Percentiles rank a stretch among this genome's conserved stretches.
Evolutionary conservation across 2,329 filamentous ascomycete genomes (phyloP).

Genomic region (Arthrobotrys iridis): DNA sequence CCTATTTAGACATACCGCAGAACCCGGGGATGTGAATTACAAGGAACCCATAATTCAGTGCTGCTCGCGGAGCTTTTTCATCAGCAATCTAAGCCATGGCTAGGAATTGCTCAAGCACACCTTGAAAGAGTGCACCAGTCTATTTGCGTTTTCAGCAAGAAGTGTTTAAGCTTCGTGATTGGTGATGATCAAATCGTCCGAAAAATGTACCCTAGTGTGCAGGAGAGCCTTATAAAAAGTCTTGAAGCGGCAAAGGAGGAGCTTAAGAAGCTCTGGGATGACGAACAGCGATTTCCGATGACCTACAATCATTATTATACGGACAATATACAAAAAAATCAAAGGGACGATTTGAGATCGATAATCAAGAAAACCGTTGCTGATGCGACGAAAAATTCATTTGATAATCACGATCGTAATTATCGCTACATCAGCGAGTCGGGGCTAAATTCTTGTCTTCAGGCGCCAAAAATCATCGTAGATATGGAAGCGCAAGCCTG

Average conservation of each 20-base stretch:
- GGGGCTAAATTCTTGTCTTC: neutral
- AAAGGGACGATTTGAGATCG: conserved; percentile 30
- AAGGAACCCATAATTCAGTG: conserved; percentile 62
- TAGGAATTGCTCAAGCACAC: conserved; percentile 58
- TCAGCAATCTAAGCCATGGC: conserved; percentile 61
- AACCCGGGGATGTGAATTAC: conserved; percentile 60
- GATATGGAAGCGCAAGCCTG: conserved; percentile 59
- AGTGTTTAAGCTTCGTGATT: conserved; percentile 50
- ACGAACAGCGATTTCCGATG: conserved; percentile 59
- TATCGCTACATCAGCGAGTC: neutral
- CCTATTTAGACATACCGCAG: conserved; percentile 54
- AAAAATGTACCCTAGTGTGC: conserved; percentile 28
- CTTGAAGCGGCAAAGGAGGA: conserved; percentile 55
- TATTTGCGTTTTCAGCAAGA: conserved; percentile 51
- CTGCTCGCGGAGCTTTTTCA: conserved; percentile 62
- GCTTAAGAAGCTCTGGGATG: conserved; percentile 58
- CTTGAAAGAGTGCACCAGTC: conserved; percentile 51
- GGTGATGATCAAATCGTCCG: conserved; percentile 55
- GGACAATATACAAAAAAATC: conserved; percentile 58
- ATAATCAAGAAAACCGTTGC: neutral
- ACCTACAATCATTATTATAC: conserved; percentile 62
- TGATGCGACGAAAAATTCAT: neutral
- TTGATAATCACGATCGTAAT: neutral
- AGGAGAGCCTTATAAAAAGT: conserved; percentile 51
- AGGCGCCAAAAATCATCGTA: neutral